Percentiles rank a stretch among this genome's conserved stretches.
These are phyloP conservation scores for Fraxinus greggii DNA, from an alignment of 305 asterid species.

Conservation along the genomic window DNA sequence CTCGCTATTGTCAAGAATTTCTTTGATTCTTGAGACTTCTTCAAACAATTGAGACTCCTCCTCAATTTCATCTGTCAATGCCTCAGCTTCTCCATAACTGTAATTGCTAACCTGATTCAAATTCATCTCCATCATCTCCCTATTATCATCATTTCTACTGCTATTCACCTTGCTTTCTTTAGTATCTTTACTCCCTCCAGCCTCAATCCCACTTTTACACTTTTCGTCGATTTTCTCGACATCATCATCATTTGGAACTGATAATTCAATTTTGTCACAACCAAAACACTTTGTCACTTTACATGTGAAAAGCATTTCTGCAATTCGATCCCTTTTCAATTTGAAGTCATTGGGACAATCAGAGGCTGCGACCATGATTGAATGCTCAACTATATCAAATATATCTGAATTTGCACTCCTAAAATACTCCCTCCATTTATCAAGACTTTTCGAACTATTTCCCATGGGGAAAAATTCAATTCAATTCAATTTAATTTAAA, in stretches of 20 bases:
- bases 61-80: conserved; percentile 49
- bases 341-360: too few species aligned
- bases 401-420: too few species aligned
- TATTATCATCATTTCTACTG: conserved; percentile 27
- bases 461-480: conserved; percentile 21
- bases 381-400: too few species aligned
- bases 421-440: too few species aligned
- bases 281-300: too few species aligned
- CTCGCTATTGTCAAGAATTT: conserved; percentile 34
- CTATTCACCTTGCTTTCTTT: conserved; percentile 38
- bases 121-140: conserved; percentile 19
- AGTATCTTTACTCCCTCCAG: conserved; percentile 30
- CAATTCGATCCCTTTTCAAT: too few species aligned
- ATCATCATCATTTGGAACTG: too few species aligned
- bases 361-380: too few species aligned
- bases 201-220: conserved; percentile 23
- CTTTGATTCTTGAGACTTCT: conserved; percentile 46
- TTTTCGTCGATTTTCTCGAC: conserved; percentile 9
- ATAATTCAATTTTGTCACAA: too few species aligned
- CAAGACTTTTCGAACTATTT: background rate
- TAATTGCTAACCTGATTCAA: conserved; percentile 27
- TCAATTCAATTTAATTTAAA: conserved; percentile 15
- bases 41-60: conserved; percentile 33
- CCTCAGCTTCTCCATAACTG: conserved; percentile 43
- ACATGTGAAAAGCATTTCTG: too few species aligned